Conservation (phyloP, 768 basidiomycete genomes). For the Boletellus sp. region DNA sequence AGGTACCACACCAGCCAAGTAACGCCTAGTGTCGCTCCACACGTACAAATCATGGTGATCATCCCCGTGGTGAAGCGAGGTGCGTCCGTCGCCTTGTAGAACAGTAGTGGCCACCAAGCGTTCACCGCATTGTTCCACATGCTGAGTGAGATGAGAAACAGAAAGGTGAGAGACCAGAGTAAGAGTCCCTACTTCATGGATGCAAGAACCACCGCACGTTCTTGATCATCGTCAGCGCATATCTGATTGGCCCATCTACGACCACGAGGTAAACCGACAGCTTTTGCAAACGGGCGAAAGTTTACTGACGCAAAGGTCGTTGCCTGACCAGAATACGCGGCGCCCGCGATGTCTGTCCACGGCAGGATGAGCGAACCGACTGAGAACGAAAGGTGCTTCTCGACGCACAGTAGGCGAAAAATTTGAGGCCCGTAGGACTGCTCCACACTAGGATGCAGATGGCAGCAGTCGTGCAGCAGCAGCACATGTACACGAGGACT, state of each 20-base stretch:
- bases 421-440: conserved; percentile 59
- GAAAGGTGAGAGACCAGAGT: neutral
- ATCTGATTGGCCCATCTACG: conserved; percentile 76
- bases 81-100: conserved; percentile 72
- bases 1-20: conserved; percentile 57
- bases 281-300: neutral
- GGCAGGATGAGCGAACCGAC: neutral
- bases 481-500: conserved; percentile 59
- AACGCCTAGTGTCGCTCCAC: conserved; percentile 50
- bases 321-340: conserved; percentile 72
- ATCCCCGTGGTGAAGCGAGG: conserved; percentile 65
- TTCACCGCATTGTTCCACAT: conserved; percentile 70
- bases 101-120: conserved; percentile 68
- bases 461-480: conserved; percentile 49
- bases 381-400: neutral
- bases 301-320: conserved; percentile 63
- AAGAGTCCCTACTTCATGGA: conserved; percentile 62
- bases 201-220: conserved; percentile 65
- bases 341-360: conserved; percentile 50
- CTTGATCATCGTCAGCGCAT: conserved; percentile 66
- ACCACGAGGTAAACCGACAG: conserved; percentile 2
- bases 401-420: conserved; percentile 67
- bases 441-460: conserved; percentile 61
- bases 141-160: conserved; percentile 27
- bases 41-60: conserved; percentile 62